phyloP scores from a whole-genome alignment of 129 eudicot species.

The Chrysanthemum lavandulifolium region DNA sequence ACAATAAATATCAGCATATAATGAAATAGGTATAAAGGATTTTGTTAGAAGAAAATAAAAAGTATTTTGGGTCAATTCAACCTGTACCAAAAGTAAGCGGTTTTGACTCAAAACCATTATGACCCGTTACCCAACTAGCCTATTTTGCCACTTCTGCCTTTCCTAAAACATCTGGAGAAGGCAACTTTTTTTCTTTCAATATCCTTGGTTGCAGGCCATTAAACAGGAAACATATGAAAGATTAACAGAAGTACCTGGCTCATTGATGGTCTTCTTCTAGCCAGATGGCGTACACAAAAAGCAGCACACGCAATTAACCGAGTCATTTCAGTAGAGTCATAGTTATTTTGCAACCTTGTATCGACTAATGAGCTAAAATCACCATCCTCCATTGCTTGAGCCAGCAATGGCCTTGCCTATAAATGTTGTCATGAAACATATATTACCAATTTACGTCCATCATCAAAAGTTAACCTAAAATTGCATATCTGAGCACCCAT shows the following conservation, averaged over 20 bases:
- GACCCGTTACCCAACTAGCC: not conserved
- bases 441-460: conserved; percentile 16
- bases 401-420: conserved; percentile 86
- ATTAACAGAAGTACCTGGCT: conserved; percentile 50
- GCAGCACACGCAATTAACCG: conserved; percentile 87
- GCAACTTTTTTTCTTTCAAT: not conserved
- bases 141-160: not conserved
- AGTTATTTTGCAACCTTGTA: conserved; percentile 49
- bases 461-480: not conserved
- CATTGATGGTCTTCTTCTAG: conserved; percentile 79
- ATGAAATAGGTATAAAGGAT: not conserved
- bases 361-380: conserved; percentile 55
- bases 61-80: not conserved
- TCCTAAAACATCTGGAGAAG: not conserved
- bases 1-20: not conserved
- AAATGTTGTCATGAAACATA: conserved; percentile 14
- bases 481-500: conserved; percentile 1
- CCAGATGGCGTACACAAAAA: conserved; percentile 75
- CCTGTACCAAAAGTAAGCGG: not conserved
- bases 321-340: conserved; percentile 60
- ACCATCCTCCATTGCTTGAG: conserved; percentile 59
- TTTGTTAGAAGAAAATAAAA: not conserved
- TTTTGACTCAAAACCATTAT: not conserved
- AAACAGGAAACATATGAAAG: not conserved
- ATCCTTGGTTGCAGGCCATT: not conserved